Conservation (phyloP, 192 early-diverging fungal species). For the Mortierella antarctica region DNA sequence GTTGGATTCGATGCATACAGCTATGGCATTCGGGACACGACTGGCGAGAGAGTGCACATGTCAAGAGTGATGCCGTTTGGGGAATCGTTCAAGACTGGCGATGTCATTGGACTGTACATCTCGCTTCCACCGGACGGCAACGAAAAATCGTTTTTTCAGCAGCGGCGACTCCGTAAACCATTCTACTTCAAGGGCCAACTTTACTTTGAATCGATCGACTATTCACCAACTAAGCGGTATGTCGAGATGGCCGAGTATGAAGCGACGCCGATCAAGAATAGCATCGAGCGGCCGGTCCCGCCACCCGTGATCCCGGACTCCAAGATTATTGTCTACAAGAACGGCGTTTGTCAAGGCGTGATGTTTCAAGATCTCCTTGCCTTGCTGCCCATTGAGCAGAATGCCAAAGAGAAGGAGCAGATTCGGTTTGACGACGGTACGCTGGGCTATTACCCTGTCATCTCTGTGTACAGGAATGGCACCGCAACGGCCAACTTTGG, state of each 20-base stretch:
- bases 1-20: conserved; percentile 75
- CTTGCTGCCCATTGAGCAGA: conserved; percentile 54
- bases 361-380: conserved; percentile 65
- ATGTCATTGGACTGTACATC: conserved; percentile 74
- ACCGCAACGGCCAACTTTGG: conserved; percentile 72
- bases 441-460: conserved; percentile 71
- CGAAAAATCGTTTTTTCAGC: conserved; percentile 50
- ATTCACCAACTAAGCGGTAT: conserved; percentile 56
- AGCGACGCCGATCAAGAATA: conserved; percentile 55
- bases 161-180: conserved; percentile 58
- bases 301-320: conserved; percentile 63
- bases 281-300: conserved; percentile 21
- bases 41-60: conserved; percentile 69
- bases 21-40: conserved; percentile 71
- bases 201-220: conserved; percentile 68
- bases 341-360: conserved; percentile 67
- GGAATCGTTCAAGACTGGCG: conserved; percentile 68
- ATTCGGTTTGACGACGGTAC: conserved; percentile 69
- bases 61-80: conserved; percentile 62
- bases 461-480: conserved; percentile 71
- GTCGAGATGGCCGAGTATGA: conserved; percentile 62
- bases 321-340: conserved; percentile 72
- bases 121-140: conserved; percentile 58
- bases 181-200: conserved; percentile 66
- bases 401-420: conserved; percentile 56